These are phyloP conservation scores for Ascocoryne sarcoides DNA, from an alignment of 2,329 filamentous ascomycete genomes.

Conservation along the genomic window DNA sequence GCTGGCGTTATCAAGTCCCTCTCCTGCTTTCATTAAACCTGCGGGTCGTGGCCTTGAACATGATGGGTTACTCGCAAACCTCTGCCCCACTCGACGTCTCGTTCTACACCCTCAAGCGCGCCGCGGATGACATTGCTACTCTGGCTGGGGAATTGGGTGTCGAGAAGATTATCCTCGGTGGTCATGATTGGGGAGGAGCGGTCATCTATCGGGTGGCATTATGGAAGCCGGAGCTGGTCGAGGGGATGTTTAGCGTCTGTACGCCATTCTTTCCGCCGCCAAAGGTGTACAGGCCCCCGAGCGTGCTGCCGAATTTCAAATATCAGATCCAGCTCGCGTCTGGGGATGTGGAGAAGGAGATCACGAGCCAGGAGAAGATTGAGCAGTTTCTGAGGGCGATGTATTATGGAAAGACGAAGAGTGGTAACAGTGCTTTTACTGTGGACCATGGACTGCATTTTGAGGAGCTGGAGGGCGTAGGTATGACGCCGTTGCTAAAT, in stretches of 20 bases:
- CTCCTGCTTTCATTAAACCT: conserved; percentile 62
- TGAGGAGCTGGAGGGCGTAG: conserved; percentile 50
- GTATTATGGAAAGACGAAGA: conserved; percentile 55
- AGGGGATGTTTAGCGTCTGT: conserved; percentile 70
- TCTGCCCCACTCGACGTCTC: conserved; percentile 53
- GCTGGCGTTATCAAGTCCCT: conserved; percentile 87
- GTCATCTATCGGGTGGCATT: conserved; percentile 67
- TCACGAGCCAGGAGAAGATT: conserved; percentile 52
- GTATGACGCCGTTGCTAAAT: conserved; percentile 49
- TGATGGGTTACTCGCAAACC: conserved; percentile 78
- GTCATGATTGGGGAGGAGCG: conserved; percentile 81
- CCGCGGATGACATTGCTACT: conserved; percentile 65
- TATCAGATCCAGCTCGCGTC: conserved; percentile 80
- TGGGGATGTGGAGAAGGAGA: conserved; percentile 51
- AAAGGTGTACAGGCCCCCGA: conserved; percentile 36
- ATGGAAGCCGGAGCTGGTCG: conserved; percentile 64
- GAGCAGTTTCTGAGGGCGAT: conserved; percentile 61
- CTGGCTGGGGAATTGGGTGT: conserved; percentile 47
- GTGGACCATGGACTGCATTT: conserved; percentile 54
- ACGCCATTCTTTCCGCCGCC: conserved; percentile 60
- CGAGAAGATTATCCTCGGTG: conserved; percentile 66
- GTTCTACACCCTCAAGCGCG: conserved; percentile 63
- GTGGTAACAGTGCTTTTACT: conserved; percentile 49
- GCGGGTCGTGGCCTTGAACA: conserved; percentile 74
- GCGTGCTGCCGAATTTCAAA: conserved; percentile 55